Conservation (phyloP, 306 rosid species). For the Potentilla sterilis region DNA sequence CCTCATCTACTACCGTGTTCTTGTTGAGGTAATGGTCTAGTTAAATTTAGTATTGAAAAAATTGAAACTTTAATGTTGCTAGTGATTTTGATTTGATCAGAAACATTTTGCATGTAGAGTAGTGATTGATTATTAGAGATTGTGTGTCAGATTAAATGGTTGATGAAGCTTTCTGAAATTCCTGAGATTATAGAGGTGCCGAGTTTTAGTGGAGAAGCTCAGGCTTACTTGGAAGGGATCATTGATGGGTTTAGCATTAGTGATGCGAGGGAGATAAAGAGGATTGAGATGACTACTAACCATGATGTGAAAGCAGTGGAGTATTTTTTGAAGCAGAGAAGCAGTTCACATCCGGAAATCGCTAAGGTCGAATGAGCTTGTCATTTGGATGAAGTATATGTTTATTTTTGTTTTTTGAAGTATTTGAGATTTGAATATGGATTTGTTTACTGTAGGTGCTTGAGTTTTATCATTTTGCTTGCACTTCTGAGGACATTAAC, state of each 20-base stretch:
- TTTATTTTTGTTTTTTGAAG: neutral
- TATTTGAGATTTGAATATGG: neutral
- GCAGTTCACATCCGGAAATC: constrained; percentile 60
- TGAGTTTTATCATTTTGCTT: constrained; percentile 89
- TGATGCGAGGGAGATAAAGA: constrained; percentile 72
- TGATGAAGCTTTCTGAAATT: constrained; percentile 64
- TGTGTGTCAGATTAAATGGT: constrained; percentile 60
- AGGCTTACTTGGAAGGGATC: constrained; percentile 49
- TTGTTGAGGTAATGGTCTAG: constrained; percentile 56
- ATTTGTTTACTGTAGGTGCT: constrained; percentile 52
- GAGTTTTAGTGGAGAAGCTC: constrained; percentile 58
- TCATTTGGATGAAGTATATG: neutral
- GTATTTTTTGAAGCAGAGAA: constrained; percentile 74
- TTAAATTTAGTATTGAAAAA: neutral
- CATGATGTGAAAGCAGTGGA: constrained; percentile 95
- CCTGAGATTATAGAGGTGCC: constrained; percentile 73
- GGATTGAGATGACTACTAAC: constrained; percentile 71
- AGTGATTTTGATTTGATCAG: neutral
- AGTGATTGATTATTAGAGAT: neutral
- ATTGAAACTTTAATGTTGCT: neutral
- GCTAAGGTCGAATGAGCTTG: constrained; percentile 33
- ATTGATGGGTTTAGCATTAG: constrained; percentile 46
- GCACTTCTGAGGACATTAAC: constrained; percentile 92
- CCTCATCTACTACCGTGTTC: constrained; percentile 49
- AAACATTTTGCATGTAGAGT: neutral